phyloP scores from a whole-genome alignment of 2,329 filamentous ascomycete genomes.

The Alternaria brassicae region DNA sequence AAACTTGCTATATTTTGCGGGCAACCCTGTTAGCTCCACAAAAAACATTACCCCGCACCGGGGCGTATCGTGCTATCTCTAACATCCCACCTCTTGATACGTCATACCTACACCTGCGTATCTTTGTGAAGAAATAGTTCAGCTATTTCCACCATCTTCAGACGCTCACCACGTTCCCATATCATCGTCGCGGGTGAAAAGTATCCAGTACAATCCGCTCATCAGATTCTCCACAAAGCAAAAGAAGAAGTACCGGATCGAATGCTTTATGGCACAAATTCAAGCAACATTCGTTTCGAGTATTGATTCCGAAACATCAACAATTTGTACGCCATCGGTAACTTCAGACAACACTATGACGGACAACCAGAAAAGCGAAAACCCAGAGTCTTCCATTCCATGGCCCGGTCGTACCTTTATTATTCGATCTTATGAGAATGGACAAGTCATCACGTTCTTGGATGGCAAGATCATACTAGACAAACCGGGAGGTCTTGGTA shows the following conservation, averaged over 20 bases:
- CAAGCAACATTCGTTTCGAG: slow-evolving; percentile 1
- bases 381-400: slow-evolving; percentile 15
- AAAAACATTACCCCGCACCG: background rate
- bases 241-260: background rate
- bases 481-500: slow-evolving; percentile 28
- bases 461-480: slow-evolving; percentile 41
- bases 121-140: background rate
- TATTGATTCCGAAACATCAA: slow-evolving; percentile 4
- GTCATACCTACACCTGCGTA: background rate
- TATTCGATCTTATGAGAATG: slow-evolving; percentile 38
- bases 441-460: slow-evolving; percentile 41
- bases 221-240: background rate
- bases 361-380: background rate
- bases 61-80: background rate
- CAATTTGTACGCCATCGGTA: slow-evolving; percentile 11
- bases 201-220: background rate
- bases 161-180: background rate
- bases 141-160: background rate
- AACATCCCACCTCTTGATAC: background rate
- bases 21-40: background rate
- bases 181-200: background rate
- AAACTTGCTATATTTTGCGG: too few relatives aligned
- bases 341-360: slow-evolving; percentile 11
- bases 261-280: slow-evolving; percentile 6
- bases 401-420: slow-evolving; percentile 43